Conservation (phyloP, 192 early-diverging fungal genomes). For the Linnemannia zychae region DNA sequence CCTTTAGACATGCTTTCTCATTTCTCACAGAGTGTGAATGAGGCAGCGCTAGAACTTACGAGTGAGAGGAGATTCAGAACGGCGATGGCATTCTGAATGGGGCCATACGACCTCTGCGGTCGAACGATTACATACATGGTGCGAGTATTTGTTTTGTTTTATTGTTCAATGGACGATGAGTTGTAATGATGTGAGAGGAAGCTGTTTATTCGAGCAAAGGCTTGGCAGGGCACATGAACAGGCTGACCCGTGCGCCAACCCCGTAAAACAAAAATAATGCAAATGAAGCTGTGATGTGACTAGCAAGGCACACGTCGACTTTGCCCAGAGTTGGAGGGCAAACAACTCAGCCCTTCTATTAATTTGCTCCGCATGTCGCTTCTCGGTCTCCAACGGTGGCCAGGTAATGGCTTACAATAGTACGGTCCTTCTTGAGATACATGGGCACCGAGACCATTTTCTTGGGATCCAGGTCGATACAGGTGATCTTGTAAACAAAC, state of each 20-base stretch:
- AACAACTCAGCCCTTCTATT: background rate
- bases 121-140: slow-evolving; percentile 42
- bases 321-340: background rate
- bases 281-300: background rate
- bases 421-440: slow-evolving; percentile 66
- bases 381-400: slow-evolving; percentile 27
- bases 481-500: slow-evolving; percentile 63
- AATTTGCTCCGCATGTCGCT: slow-evolving; percentile 21
- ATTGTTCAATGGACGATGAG: background rate
- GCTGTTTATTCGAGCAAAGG: background rate
- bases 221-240: slow-evolving; percentile 9
- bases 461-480: slow-evolving; percentile 84
- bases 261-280: slow-evolving; percentile 8
- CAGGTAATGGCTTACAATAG: slow-evolving; percentile 65
- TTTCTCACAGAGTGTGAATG: background rate
- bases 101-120: slow-evolving; percentile 42
- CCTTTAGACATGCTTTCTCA: background rate
- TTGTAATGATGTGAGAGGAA: background rate
- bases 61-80: slow-evolving; percentile 51
- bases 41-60: slow-evolving; percentile 26
- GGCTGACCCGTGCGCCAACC: background rate
- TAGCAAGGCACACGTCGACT: background rate
- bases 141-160: background rate
- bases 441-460: slow-evolving; percentile 67
- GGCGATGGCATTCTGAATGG: slow-evolving; percentile 52